These are phyloP conservation scores for Annulohypoxylon truncatum DNA, from an alignment of 2,329 filamentous ascomycete species.

Conservation along the genomic window DNA sequence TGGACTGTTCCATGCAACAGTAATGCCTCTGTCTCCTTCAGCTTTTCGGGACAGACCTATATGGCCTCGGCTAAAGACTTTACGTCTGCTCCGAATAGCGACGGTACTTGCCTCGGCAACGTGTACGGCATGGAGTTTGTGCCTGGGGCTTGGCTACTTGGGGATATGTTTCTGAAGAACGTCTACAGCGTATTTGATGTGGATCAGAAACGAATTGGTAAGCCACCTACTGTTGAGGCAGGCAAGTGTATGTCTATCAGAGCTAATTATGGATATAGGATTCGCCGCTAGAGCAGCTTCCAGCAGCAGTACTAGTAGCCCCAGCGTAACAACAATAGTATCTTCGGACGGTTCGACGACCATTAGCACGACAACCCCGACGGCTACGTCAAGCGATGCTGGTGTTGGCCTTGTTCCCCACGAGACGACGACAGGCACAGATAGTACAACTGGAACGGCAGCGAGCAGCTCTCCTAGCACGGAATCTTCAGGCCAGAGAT, in stretches of 20 bases:
- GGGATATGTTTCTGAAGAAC: constrained; percentile 89
- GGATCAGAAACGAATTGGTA: constrained; percentile 73
- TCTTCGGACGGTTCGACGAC: constrained; percentile 32
- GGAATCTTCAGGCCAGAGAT: constrained; percentile 43
- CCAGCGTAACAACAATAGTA: constrained; percentile 39
- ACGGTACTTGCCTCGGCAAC: constrained; percentile 73
- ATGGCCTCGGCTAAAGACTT: constrained; percentile 78
- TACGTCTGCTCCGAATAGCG: constrained; percentile 60
- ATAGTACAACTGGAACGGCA: constrained; percentile 33
- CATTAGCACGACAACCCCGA: constrained; percentile 22
- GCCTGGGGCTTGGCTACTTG: constrained; percentile 78
- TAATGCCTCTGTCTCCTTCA: constrained; percentile 68
- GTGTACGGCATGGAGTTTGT: constrained; percentile 79
- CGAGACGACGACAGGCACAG: constrained; percentile 49
- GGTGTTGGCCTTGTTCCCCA: constrained; percentile 53
- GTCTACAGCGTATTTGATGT: constrained; percentile 88
- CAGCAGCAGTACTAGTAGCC: constrained; percentile 29
- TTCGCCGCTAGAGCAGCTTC: constrained; percentile 52
- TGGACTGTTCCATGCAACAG: constrained; percentile 81
- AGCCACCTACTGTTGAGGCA: constrained; percentile 41
- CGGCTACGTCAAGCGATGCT: constrained; percentile 30
- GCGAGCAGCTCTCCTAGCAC: constrained; percentile 25
- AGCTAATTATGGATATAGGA: constrained; percentile 44
- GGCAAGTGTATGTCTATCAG: constrained; percentile 13
- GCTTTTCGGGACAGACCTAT: constrained; percentile 76